Base-by-base conservation (phyloP, 2,329 filamentous ascomycete genomes). In the Neonectria coccinea region DNA sequence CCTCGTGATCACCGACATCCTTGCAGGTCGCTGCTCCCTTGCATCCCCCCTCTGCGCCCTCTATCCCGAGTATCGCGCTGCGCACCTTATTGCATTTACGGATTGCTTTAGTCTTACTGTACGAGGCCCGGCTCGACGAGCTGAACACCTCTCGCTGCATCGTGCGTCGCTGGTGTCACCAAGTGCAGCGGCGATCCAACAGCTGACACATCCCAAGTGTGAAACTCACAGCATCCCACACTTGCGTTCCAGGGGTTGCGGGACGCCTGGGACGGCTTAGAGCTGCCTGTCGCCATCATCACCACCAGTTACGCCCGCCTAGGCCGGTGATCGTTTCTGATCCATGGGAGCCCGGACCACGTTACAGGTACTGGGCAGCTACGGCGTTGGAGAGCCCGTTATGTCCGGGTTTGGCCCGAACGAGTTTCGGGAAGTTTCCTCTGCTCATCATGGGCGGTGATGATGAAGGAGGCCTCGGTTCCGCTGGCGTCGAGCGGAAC, bases 1-100 rank as follows among this genome's bases (percentile, higher is more conserved):
- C 72, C 72, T 67, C 69, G 72, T 74, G 72, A 74, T 74, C 65
- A 64, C 47, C 59, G 44, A 45, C 52, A 74, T 65, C 72, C 72
- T 66, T 73, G 69, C 55, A 45, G 22, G 45, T 45, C 25, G 53
- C 44, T 33, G 5, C 66, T 70, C 69, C 69, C 69, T 72, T 66
- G 67, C 69, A 55, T 60, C 52, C 31, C 31, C 55, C n/a, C n/a
- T 53, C 42, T 25, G 39, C 33, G 25, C 54, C 27, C 14, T n/a
- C 36, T n/a, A 39, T 39, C 14, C 14, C 14, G 14, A 8, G 6
- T 39, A 39, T n/a, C 36, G 1, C 25, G 5, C 25, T 25, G 25
- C 25, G 25, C 36, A 39, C 36, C 36, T 12, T 6, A 39, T 39
- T 39, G 36, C 6, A 50, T 29, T 29, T 10, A 25, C 25, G 25